Conservation (phyloP, 2,329 filamentous ascomycete genomes). For the Bipolaris zeicola region DNA sequence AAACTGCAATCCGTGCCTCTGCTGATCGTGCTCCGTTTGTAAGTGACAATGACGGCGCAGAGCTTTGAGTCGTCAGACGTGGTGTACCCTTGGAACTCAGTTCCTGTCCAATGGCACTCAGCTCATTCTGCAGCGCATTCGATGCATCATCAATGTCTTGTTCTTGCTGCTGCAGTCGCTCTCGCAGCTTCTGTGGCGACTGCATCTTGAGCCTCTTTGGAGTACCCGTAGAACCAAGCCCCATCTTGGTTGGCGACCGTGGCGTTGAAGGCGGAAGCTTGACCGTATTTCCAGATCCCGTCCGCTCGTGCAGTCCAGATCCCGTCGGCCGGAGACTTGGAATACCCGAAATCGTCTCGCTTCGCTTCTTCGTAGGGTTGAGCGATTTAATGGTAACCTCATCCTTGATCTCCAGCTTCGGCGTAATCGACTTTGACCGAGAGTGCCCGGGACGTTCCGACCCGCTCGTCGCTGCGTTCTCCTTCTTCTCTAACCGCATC, state of each 20-base stretch:
- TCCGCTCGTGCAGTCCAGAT: constrained; percentile 57
- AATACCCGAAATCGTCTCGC: constrained; percentile 56
- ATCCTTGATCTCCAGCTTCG: constrained; percentile 33
- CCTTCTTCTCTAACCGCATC: constrained; percentile 45
- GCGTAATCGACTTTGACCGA: constrained; percentile 31
- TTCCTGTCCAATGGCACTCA: constrained; percentile 81
- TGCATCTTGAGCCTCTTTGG: constrained; percentile 56
- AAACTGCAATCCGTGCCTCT: constrained; percentile 63
- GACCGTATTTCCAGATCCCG: constrained; percentile 57
- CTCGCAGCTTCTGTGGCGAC: constrained; percentile 71
- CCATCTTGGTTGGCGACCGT: constrained; percentile 38
- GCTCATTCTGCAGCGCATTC: constrained; percentile 71
- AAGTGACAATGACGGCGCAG: constrained; percentile 30
- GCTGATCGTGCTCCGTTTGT: constrained; percentile 46
- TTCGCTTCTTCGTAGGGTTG: constrained; percentile 52
- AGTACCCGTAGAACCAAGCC: constrained; percentile 22
- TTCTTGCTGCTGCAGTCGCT: constrained; percentile 84
- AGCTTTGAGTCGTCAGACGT: constrained; percentile 41
- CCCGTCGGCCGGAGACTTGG: constrained; percentile 54
- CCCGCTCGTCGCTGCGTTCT: constrained; percentile 48
- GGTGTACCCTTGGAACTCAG: constrained; percentile 59
- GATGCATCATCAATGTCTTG: constrained; percentile 73
- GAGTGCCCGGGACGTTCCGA: constrained; percentile 30
- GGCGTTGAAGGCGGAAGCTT: constrained; percentile 61
- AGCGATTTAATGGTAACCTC: constrained; percentile 48